Percentiles rank a stretch among this genome's conserved stretches.
Conservation (phyloP, 2,329 filamentous ascomycete species). For the Fusarium brevicatenulatum region DNA sequence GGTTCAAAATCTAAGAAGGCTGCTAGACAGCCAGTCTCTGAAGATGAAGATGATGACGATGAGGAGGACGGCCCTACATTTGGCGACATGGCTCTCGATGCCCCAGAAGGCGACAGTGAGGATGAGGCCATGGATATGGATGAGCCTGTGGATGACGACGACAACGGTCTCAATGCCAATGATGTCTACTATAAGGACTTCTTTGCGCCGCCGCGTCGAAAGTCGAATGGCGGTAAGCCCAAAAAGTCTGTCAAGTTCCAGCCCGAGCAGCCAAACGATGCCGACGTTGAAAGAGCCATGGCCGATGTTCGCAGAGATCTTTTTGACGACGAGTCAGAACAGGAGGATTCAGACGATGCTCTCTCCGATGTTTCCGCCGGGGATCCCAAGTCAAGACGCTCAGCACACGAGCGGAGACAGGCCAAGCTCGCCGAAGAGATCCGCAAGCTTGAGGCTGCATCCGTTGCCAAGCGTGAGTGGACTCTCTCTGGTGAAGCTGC, state of each 20-base stretch:
- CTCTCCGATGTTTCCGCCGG: conserved; percentile 74
- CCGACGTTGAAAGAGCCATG: conserved; percentile 84
- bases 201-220: conserved; percentile 86
- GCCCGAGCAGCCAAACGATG: conserved; percentile 63
- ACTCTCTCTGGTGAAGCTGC: conserved; percentile 87
- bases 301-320: conserved; percentile 87
- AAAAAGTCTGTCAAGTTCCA: conserved; percentile 54
- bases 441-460: conserved; percentile 86
- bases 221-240: conserved; percentile 64
- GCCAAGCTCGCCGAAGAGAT: conserved; percentile 91
- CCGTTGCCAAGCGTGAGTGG: conserved; percentile 92
- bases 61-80: conserved; percentile 87
- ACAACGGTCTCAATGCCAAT: conserved; percentile 78
- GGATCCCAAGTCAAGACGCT: conserved; percentile 78
- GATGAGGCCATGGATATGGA: conserved; percentile 69
- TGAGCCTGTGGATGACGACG: conserved; percentile 64
- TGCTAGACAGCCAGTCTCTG: conserved; percentile 43
- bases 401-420: conserved; percentile 86
- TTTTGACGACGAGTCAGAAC: conserved; percentile 80
- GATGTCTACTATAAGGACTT: conserved; percentile 93
- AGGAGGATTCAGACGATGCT: conserved; percentile 71
- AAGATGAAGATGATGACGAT: conserved; percentile 65
- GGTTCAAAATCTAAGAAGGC: conserved; percentile 44
- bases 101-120: conserved; percentile 73
- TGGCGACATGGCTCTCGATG: conserved; percentile 79